Evolutionary conservation across 495 filamentous ascomycete species (phyloP), one percentile per base, ranked within the genome.

Genomic region (Podospora fimiseda): DNA sequence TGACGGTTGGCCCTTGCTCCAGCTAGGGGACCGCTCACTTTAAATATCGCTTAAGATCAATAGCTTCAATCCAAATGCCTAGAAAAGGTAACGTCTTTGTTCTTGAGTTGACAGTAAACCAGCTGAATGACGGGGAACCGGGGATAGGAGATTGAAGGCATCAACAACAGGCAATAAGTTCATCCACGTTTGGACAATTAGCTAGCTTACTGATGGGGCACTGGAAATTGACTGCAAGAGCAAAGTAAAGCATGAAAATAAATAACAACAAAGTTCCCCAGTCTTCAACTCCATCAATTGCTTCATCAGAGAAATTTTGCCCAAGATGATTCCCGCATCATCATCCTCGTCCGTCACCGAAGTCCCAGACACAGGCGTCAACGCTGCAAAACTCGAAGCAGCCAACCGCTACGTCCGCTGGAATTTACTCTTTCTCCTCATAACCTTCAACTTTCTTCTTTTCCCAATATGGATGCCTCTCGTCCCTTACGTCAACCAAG

Each of bases 391-490:
- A 33, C 27, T 33, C 5, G 27, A 33, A 33, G 27, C 27, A 33
- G 27, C 27, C 11, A 33, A 33, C 27, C 27, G 27, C 4, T 44
- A 52, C 22, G 21, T 43, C 22, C 50, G 50, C 0, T 52, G 50
- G 50, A 52, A 52, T 9, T 7, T 52, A 1, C n/a, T 44, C 0
- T 52, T 52, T 14, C 40, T 52, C 0, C 21, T 36, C 37, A 20
- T 44, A 13, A 52, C 43, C 23, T 36, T 30, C 15, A 27, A 18
- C 21, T 52, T 52, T 14, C 50, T 52, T 15, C 40, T 52, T 16
- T 43, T 52, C 3, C 50, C 50, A 13, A 30, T 52, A 33, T 52
- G 50, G 50, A 43, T 52, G 39, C 8, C 50, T 14, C 39, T 52
- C 2, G 38, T 52, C 13, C 50, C 50, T 5, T 52, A 44, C 6